Percentiles rank a stretch among this genome's conserved stretches.
Conservation (phyloP, 257 asterid genomes). For the Solanum commersonii region DNA sequence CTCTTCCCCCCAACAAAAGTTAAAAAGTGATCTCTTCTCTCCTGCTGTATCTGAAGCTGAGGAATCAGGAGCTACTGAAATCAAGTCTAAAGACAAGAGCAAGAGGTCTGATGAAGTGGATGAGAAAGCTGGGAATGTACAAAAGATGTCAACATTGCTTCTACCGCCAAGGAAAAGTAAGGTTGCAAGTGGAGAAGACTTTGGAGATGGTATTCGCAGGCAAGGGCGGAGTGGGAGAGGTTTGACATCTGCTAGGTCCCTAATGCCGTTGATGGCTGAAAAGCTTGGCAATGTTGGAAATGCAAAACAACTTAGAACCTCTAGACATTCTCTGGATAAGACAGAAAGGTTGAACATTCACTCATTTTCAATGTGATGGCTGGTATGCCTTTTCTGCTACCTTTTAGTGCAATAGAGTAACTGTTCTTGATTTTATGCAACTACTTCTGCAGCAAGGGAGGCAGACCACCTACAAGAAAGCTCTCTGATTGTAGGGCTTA, state of each 20-base stretch:
- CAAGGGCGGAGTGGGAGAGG: conserved; percentile 88
- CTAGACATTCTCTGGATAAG: conserved; percentile 72
- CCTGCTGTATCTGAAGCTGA: conserved; percentile 81
- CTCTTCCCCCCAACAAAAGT: conserved; percentile 65
- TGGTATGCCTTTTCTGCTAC: neutral
- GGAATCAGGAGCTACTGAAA: conserved; percentile 75
- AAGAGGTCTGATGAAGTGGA: conserved; percentile 56
- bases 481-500: conserved; percentile 81
- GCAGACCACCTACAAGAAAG: conserved; percentile 79
- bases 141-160: conserved; percentile 67
- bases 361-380: neutral
- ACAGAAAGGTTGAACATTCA: conserved; percentile 46
- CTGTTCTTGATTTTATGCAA: conserved; percentile 14
- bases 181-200: conserved; percentile 39
- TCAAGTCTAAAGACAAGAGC: conserved; percentile 48
- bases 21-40: conserved; percentile 53
- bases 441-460: conserved; percentile 52
- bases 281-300: conserved; percentile 67
- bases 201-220: conserved; percentile 65
- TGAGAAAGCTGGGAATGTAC: conserved; percentile 61
- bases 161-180: conserved; percentile 78
- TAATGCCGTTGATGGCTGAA: conserved; percentile 55
- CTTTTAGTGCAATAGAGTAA: neutral
- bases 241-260: conserved; percentile 57
- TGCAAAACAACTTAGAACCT: conserved; percentile 76